Evolutionary conservation across 305 asterid species (phyloP).

Genomic region (Rubia tinctorum): DNA sequence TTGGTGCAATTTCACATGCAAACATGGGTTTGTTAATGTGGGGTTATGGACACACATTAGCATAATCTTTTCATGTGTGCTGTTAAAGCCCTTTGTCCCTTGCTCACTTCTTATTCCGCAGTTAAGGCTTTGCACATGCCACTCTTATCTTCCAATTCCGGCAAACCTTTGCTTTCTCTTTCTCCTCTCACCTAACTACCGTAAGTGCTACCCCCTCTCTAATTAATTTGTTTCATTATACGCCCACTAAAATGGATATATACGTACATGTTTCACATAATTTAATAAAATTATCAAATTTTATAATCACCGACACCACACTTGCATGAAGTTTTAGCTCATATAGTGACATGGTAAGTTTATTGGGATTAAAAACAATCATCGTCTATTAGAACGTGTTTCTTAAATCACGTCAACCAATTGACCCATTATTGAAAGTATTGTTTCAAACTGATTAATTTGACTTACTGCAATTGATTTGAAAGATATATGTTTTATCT

Average conservation of each 20-base stretch:
- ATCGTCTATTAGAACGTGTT: no score
- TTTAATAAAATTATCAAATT: no score
- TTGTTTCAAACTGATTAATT: no score
- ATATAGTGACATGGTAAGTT: no score
- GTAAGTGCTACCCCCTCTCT: not conserved
- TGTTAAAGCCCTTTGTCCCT: slow-evolving; percentile 27
- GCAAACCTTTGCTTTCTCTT: slow-evolving; percentile 11
- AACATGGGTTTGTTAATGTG: slow-evolving; percentile 21
- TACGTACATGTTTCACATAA: not conserved
- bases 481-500: no score
- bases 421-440: no score
- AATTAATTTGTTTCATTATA: not conserved
- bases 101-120: slow-evolving; percentile 24
- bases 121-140: slow-evolving; percentile 57
- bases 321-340: no score
- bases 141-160: slow-evolving; percentile 40
- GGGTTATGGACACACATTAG: slow-evolving; percentile 21
- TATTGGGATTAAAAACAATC: no score
- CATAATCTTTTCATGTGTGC: slow-evolving; percentile 34
- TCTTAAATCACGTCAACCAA: no score
- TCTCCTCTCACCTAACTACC: not conserved
- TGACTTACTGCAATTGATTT: no score
- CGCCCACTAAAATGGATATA: not conserved
- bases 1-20: slow-evolving; percentile 45
- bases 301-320: no score